Evolutionary conservation across 1,284 basidiomycete species (phyloP).

Genomic region (Rhodotorula sp.): DNA sequence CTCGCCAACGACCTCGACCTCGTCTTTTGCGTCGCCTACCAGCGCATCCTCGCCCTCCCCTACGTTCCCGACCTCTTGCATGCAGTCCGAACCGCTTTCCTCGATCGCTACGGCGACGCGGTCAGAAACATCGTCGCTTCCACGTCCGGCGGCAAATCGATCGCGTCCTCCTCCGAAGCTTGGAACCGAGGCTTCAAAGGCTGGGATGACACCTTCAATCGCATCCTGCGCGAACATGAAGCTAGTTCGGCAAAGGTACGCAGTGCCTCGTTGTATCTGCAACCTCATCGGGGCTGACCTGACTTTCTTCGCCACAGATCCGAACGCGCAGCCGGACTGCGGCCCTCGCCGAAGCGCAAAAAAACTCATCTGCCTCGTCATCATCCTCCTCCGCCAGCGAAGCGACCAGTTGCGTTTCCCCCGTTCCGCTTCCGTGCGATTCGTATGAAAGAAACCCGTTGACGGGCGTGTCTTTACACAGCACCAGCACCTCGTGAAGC

Average conservation of each 20-base stretch:
- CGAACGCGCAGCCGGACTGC: conserved; percentile 1
- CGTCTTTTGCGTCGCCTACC: conserved; percentile 95
- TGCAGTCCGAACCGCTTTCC: conserved; percentile 75
- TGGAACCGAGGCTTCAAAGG: conserved; percentile 57
- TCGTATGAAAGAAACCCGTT: too few species aligned
- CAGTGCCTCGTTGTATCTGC: neutral
- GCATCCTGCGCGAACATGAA: conserved; percentile 70
- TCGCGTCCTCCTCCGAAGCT: neutral
- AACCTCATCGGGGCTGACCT: neutral
- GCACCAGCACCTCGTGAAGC: conserved; percentile 8
- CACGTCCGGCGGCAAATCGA: conserved; percentile 14
- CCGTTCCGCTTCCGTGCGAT: neutral
- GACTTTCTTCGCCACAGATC: neutral
- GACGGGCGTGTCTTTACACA: neutral
- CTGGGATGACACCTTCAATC: conserved; percentile 80
- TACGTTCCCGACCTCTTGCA: conserved; percentile 86
- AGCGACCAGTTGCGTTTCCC: conserved; percentile 7
- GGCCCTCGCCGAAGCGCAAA: neutral
- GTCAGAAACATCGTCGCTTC: conserved; percentile 34
- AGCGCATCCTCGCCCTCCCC: conserved; percentile 89
- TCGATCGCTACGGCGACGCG: conserved; percentile 65
- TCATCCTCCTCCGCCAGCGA: conserved; percentile 17
- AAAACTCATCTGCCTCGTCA: neutral
- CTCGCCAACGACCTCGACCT: conserved; percentile 88
- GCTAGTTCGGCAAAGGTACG: conserved; percentile 66